A percentile compares a stretch with the other conserved stretches of the same genome.
Conservation (phyloP, 805 yeast genomes). For the Teunomyces tritomae region DNA sequence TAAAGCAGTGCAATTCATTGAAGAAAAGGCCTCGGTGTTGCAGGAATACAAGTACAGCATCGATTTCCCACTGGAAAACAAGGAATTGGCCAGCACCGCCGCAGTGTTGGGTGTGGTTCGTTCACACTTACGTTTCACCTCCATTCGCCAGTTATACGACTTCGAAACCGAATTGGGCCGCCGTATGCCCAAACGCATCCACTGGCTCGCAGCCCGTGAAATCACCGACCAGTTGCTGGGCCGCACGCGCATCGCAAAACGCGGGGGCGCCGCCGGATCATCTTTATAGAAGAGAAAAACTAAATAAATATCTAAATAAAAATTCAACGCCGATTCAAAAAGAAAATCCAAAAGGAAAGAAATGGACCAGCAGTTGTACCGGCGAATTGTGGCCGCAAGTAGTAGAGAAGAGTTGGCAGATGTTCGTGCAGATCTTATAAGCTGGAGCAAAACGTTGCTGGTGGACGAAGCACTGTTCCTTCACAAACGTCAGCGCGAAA, state of each 20-base stretch:
- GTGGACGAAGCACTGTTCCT: conserved; percentile 12
- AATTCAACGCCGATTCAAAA: neutral
- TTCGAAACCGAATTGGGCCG: conserved; percentile 75
- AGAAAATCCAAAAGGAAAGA: neutral
- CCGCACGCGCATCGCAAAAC: conserved; percentile 31
- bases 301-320: too few relatives aligned
- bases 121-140: conserved; percentile 69
- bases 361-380: neutral
- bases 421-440: conserved; percentile 9
- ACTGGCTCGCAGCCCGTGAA: conserved; percentile 75
- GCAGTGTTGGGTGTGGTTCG: conserved; percentile 55
- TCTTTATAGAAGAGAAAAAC: neutral
- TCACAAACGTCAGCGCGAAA: conserved; percentile 19
- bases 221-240: conserved; percentile 85
- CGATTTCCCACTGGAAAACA: conserved; percentile 33
- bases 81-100: conserved; percentile 33
- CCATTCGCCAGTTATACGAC: conserved; percentile 77
- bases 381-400: neutral
- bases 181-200: conserved; percentile 86
- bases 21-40: conserved; percentile 39
- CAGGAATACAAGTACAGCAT: conserved; percentile 20
- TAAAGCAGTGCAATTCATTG: conserved; percentile 85
- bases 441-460: conserved; percentile 3
- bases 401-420: neutral
- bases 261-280: too few relatives aligned